These are phyloP conservation scores for Pseudognaphalium luteoalbum DNA, from an alignment of 129 eudicot genomes.

Conservation along the genomic window DNA sequence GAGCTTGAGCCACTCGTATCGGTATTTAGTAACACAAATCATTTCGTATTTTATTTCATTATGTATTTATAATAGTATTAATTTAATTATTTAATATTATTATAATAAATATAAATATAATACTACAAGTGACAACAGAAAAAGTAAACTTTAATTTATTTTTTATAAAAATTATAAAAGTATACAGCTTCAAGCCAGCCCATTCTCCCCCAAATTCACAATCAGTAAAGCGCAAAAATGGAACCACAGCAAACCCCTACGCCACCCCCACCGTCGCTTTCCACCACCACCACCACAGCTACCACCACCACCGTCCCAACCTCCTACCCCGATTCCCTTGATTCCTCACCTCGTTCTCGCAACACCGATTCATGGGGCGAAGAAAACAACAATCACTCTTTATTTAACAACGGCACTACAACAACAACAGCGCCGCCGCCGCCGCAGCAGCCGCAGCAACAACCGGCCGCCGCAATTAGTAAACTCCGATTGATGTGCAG, in stretches of 20 bases:
- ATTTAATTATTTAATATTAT: too few relatives aligned
- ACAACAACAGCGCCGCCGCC: neutral
- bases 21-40: too few relatives aligned
- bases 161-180: slow-evolving; percentile 20
- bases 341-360: slow-evolving; percentile 48
- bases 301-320: slow-evolving; percentile 15
- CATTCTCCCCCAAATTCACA: slow-evolving; percentile 28
- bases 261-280: slow-evolving; percentile 32
- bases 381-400: slow-evolving; percentile 27
- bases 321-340: slow-evolving; percentile 45
- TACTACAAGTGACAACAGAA: slow-evolving; percentile 8
- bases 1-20: too few relatives aligned
- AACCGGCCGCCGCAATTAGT: slow-evolving; percentile 28
- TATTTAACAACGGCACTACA: slow-evolving; percentile 27
- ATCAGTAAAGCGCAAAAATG: slow-evolving; percentile 32
- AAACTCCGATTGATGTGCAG: slow-evolving; percentile 54
- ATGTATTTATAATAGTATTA: too few relatives aligned
- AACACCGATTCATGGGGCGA: slow-evolving; percentile 69
- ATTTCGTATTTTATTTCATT: too few relatives aligned
- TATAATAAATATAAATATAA: neutral
- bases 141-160: slow-evolving; percentile 24
- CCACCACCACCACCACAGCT: slow-evolving; percentile 14
- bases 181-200: slow-evolving; percentile 31
- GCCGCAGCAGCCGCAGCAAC: neutral
- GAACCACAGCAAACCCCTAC: slow-evolving; percentile 42